Evolutionary conservation across 106 monocot species (phyloP), one percentile per base, ranked within the genome.

Genomic region (Acorus calamus): DNA sequence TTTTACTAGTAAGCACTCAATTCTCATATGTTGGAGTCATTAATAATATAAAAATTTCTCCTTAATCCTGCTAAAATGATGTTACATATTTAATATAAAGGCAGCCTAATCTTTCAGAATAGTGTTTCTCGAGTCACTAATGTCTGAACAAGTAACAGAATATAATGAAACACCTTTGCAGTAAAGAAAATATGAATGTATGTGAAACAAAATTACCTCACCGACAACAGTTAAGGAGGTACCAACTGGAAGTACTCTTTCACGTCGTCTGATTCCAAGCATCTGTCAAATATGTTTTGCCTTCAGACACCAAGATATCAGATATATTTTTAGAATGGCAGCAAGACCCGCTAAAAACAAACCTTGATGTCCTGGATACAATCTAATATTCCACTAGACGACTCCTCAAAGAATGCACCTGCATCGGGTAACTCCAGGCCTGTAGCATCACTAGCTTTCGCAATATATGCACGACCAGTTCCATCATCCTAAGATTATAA

Each of bases 351-450:
- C 10, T 12, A 71, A 46, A 52, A 7, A 71, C 77, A 78, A 59
- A 94, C 94, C 94, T 94, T 90, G 53, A 90, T 81, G 49, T 90
- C 94, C 66, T 94, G 94, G 10, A 94, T 76, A 74, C 90, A 94
- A 56, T 94, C 94, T 50, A 94, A 64, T 55, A 90, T 94, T 51
- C 94, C 94, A 61, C 89, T 87, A 8, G 94, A 90, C n/a, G n/a
- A n/a, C 42, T 94, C 94, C 77, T 94, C 90, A 77, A 94, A 94
- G 66, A 87, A 80, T 80, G 89, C 94, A 74, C 87, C 87, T 43
- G 89, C 86, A 80, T 90, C 69, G 50, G 90, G 81, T 72, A 94
- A 70, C 4, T 78, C 84, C 50, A 94, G 59, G 4, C 94, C 94
- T 58, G 87, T 69, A 66, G 90, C 86, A 77, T 75, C 69, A 49